Percentiles rank a stretch among this genome's conserved stretches.
Conservation (phyloP, 169 alveolate genomes). For the Blepharisma undulans region DNA sequence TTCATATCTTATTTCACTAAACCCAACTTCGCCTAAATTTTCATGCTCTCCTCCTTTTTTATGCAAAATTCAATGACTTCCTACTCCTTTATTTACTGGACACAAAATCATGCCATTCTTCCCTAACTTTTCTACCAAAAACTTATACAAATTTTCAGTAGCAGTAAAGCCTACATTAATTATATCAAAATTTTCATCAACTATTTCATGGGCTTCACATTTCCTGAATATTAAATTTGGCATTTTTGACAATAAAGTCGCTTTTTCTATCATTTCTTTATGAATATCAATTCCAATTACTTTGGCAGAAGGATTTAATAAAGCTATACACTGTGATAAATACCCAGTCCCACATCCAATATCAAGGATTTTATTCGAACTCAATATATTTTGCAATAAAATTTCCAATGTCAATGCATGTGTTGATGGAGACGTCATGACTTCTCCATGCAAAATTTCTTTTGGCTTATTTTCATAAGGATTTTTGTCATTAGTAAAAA, state of each 20-base stretch:
- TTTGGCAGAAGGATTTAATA: neutral
- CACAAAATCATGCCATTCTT: neutral
- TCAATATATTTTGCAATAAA: neutral
- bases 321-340: conserved; percentile 21
- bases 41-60: neutral
- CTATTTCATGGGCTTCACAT: conserved; percentile 35
- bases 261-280: neutral
- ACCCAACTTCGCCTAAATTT: conserved; percentile 26
- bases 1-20: conserved; percentile 8
- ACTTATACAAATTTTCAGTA: neutral
- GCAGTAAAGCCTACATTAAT: conserved; percentile 22
- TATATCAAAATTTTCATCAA: conserved; percentile 9
- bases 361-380: conserved; percentile 1
- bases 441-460: neutral
- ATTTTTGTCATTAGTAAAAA: neutral
- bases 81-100: neutral
- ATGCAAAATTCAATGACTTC: neutral
- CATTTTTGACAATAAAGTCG: neutral
- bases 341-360: conserved; percentile 31
- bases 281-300: conserved; percentile 10
- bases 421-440: conserved; percentile 7
- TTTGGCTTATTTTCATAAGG: conserved; percentile 25
- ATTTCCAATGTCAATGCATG: conserved; percentile 15
- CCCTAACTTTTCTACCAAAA: neutral
- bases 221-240: neutral